Evolutionary conservation across 148 eudicot genomes (phyloP).

Genomic region (Mesembryanthemum crystallinum): DNA sequence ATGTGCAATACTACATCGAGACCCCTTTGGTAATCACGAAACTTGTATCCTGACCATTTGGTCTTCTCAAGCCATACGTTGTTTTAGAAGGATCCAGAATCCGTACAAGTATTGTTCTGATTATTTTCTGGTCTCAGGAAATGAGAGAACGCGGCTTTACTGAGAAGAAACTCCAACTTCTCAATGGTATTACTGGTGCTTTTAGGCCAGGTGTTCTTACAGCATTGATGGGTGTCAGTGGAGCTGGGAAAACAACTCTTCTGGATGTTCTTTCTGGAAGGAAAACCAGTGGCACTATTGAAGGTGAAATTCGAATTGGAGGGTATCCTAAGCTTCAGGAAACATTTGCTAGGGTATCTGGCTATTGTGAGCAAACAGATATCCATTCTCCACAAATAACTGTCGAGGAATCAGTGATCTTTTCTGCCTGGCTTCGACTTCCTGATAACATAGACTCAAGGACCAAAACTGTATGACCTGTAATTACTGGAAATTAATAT

Average conservation of each 20-base stretch:
- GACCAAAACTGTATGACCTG: constrained; percentile 48
- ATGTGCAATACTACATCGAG: constrained; percentile 69
- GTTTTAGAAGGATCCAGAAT: neutral
- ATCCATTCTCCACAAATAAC: constrained; percentile 81
- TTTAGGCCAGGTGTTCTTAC: constrained; percentile 78
- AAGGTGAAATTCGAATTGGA: constrained; percentile 70
- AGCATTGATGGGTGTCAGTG: constrained; percentile 86
- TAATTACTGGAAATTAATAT: neutral
- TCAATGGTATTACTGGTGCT: constrained; percentile 60
- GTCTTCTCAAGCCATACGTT: neutral
- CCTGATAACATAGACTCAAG: constrained; percentile 54
- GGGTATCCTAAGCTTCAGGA: constrained; percentile 72
- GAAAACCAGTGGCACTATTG: constrained; percentile 66
- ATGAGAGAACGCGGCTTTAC: constrained; percentile 60
- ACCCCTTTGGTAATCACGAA: constrained; percentile 49
- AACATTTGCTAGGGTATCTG: constrained; percentile 74
- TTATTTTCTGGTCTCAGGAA: constrained; percentile 37
- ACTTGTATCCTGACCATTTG: neutral
- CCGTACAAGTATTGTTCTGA: neutral
- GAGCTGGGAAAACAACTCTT: constrained; percentile 93
- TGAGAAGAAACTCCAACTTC: constrained; percentile 57
- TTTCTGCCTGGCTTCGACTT: constrained; percentile 87
- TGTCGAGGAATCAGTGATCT: constrained; percentile 66
- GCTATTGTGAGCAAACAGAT: constrained; percentile 87
- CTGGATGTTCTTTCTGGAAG: constrained; percentile 82